Evolutionary conservation across 768 basidiomycete species (phyloP).

Genomic region (Rhizopogon vinicolor): DNA sequence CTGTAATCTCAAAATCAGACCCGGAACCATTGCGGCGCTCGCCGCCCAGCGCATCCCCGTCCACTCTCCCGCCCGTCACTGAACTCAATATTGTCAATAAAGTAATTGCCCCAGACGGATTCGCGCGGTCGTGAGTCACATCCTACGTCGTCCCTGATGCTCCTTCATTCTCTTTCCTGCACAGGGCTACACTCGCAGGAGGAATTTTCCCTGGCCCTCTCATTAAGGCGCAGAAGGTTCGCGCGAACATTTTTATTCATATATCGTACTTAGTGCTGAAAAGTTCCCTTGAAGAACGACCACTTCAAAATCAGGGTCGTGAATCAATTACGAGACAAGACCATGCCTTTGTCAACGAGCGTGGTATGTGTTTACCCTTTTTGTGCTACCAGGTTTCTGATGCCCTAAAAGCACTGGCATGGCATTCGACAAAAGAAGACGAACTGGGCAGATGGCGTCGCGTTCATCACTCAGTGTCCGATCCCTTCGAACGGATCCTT

Average conservation of each 20-base stretch:
- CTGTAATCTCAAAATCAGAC: constrained; percentile 3
- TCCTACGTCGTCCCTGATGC: background rate
- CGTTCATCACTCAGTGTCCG: constrained; percentile 44
- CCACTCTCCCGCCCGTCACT: constrained; percentile 19
- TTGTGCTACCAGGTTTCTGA: background rate
- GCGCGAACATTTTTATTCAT: background rate
- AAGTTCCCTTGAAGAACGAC: constrained; percentile 16
- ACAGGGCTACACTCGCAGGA: constrained; percentile 39
- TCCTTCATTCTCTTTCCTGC: background rate
- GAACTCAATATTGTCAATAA: constrained; percentile 38
- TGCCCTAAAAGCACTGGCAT: constrained; percentile 27
- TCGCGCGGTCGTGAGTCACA: constrained; percentile 29
- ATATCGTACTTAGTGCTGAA: background rate
- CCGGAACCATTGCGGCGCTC: constrained; percentile 1
- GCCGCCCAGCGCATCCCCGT: constrained; percentile 1
- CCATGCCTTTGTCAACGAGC: constrained; percentile 31
- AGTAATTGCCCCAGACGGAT: constrained; percentile 48
- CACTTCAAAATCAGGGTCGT: constrained; percentile 33
- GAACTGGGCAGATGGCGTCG: constrained; percentile 34
- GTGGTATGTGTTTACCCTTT: constrained; percentile 23
- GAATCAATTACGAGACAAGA: constrained; percentile 25
- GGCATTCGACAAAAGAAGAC: constrained; percentile 28
- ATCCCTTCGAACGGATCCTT: constrained; percentile 35
- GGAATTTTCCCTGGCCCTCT: constrained; percentile 47
- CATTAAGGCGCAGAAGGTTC: constrained; percentile 38